phyloP scores from a whole-genome alignment of 306 rosid genomes.

The Cicer cuneatum region DNA sequence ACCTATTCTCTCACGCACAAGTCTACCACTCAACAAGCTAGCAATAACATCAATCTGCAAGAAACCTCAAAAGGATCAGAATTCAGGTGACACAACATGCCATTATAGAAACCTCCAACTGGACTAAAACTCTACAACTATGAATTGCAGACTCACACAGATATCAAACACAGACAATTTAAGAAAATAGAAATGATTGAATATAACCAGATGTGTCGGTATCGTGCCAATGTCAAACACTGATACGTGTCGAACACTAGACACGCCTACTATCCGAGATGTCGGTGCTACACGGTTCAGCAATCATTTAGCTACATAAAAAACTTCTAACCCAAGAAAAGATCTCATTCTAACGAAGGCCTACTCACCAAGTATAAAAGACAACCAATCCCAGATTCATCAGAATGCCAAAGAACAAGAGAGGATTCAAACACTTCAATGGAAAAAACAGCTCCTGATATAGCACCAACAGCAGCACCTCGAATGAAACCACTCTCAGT shows the following conservation, averaged over 20 bases:
- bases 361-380: constrained; percentile 84
- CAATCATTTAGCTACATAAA: constrained; percentile 10
- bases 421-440: constrained; percentile 98
- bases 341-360: constrained; percentile 23
- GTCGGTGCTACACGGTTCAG: no score
- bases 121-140: not conserved
- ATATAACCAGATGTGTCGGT: no score
- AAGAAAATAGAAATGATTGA: no score
- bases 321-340: constrained; percentile 24
- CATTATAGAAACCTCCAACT: constrained; percentile 20
- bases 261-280: no score
- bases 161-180: no score
- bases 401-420: constrained; percentile 98
- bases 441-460: constrained; percentile 98
- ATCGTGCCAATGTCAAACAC: no score
- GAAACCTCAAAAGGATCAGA: constrained; percentile 19
- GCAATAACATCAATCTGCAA: constrained; percentile 95
- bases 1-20: constrained; percentile 96
- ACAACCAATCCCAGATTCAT: constrained; percentile 96
- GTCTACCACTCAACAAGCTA: constrained; percentile 92
- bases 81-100: constrained; percentile 26
- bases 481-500: constrained; percentile 97
- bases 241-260: no score
- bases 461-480: constrained; percentile 99
- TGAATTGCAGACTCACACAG: no score